Evolutionary conservation across 106 monocot genomes (phyloP), one percentile per base, ranked within the genome.

Genomic region (Phalaenopsis aphrodite): DNA sequence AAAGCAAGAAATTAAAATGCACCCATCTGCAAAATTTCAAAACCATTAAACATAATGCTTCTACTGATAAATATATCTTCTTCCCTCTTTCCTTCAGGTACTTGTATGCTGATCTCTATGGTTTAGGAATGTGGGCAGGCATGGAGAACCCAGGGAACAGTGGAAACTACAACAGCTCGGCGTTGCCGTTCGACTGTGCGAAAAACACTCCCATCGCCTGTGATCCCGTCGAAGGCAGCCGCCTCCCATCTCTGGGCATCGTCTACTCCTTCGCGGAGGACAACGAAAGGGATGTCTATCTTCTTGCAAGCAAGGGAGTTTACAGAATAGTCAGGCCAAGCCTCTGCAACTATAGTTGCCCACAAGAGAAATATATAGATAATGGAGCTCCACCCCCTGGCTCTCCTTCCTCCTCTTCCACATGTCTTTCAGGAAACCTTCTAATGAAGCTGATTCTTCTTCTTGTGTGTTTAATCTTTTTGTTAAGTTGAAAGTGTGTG

Each of bases 221-320:
- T 67, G 91, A 92, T 12, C 45, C 81, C 0, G 81, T 83, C 11
- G 83, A 67, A 0, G 84, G 85, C 4, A 90, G 85, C 42, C 23
- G 81, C 2, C 87, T 91, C 58, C 89, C 98, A 30, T 88, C 90
- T 18, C 30, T 99, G 5, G 94, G 94, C 19, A 84, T 88, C 74
- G 90, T 99, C 75, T 94, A 80, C 77, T 94, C 98, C 3, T 99
- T 89, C 41, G 98, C 92, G 0, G 91, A 93, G 77, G 98, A 99
- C 42, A 99, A 91, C 83, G 88, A 38, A 18, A 91, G 88, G 71
- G 98, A 99, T 75, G 74, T 91, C 12, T 99, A 78, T 65, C 0
- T 99, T 9, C 41, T 99, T 78, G 42, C 94, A 4, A 86, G 76
- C 82, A 94, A 92, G 68, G 98, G 98, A 9, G 83, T 99, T 1